Conservation (phyloP, 768 basidiomycete species). For the Austroboletus eburneus region DNA sequence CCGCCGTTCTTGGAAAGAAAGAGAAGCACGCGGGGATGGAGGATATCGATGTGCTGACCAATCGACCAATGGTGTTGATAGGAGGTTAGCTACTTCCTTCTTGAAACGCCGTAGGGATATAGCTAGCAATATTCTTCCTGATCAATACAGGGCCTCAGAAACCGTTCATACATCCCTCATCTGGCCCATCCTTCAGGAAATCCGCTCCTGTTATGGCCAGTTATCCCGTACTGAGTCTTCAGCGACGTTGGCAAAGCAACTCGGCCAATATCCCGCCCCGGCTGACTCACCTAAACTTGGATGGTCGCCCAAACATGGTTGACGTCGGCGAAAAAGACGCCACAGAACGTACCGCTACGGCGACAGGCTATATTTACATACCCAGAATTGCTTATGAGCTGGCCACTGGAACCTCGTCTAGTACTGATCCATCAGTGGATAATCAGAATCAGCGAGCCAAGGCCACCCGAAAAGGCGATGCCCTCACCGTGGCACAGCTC, state of each 20-base stretch:
- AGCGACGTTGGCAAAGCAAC: conserved; percentile 23
- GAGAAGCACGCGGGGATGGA: conserved; percentile 86
- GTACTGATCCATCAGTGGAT: conserved; percentile 18
- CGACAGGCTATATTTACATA: conserved; percentile 68
- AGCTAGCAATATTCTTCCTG: conserved; percentile 19
- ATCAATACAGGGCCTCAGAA: conserved; percentile 19
- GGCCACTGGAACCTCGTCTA: conserved; percentile 34
- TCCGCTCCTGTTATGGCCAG: background rate
- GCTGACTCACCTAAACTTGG: conserved; percentile 72
- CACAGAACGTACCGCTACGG: conserved; percentile 68
- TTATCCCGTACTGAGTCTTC: background rate
- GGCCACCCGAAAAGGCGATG: conserved; percentile 61
- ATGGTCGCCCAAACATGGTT: conserved; percentile 81
- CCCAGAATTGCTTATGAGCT: conserved; percentile 62
- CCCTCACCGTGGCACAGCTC: conserved; percentile 71
- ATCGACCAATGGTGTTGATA: conserved; percentile 89
- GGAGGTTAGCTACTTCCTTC: conserved; percentile 72
- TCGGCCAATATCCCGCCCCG: conserved; percentile 4
- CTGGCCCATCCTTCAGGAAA: background rate
- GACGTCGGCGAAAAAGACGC: conserved; percentile 61
- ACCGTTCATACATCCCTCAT: conserved; percentile 2
- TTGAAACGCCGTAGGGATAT: conserved; percentile 14
- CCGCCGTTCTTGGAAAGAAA: conserved; percentile 66
- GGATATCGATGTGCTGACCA: conserved; percentile 67
- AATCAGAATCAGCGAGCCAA: conserved; percentile 44